A percentile compares a stretch with the other conserved stretches of the same genome.
phyloP scores from a whole-genome alignment of 176 grass and related monocot species.

The Leersia perrieri region DNA sequence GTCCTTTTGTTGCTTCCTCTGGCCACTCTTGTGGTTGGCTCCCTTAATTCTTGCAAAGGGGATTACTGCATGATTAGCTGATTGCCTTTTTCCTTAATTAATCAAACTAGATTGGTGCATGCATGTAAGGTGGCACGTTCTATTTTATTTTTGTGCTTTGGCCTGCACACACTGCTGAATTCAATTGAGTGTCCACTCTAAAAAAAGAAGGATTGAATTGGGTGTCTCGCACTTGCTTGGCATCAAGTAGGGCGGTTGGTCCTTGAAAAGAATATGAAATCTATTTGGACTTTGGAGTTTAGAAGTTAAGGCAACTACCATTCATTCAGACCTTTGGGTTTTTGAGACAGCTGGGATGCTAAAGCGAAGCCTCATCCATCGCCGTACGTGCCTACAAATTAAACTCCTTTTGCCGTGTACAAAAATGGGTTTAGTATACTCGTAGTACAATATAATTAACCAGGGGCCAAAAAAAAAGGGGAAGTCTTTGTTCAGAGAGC shows the following conservation, averaged over 20 bases:
- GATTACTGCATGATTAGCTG: constrained; percentile 29
- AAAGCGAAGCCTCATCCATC: not conserved
- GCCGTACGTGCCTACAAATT: not conserved
- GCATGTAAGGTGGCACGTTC: not conserved
- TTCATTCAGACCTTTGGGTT: not conserved
- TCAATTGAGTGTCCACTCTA: not conserved
- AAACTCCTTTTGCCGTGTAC: not conserved
- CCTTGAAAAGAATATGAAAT: not conserved
- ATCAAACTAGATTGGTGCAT: constrained; percentile 7
- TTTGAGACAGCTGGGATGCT: not conserved
- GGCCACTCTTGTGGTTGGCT: constrained; percentile 7
- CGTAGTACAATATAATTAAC: not conserved
- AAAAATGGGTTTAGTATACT: not conserved
- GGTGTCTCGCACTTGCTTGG: not conserved
- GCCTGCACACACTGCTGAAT: not conserved
- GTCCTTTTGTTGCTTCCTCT: constrained; percentile 15
- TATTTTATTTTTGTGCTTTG: constrained; percentile 16
- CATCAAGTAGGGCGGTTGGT: not conserved
- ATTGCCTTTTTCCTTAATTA: not conserved
- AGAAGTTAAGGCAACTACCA: not conserved
- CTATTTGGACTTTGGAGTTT: constrained; percentile 13
- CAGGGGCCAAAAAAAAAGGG: not conserved
- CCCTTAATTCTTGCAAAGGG: constrained; percentile 24
- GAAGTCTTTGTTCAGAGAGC: not conserved
- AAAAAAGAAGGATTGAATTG: not conserved